Conservation (phyloP, 2,329 filamentous ascomycete genomes). For the Epichloe hybrida region DNA sequence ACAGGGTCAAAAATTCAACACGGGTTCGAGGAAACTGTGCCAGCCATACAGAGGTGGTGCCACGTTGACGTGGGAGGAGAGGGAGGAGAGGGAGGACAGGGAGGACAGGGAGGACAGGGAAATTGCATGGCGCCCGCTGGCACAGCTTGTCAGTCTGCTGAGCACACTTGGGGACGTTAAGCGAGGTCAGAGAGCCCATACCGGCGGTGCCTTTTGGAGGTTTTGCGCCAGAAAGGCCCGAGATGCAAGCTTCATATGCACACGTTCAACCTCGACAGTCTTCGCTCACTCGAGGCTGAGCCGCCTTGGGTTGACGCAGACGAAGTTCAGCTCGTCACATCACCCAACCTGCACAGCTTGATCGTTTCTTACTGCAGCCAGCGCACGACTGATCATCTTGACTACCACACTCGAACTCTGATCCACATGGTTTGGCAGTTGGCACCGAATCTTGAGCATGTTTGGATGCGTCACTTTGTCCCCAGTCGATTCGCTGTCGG, state of each 20-base stretch:
- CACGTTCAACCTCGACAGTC: neutral
- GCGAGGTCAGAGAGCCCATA: neutral
- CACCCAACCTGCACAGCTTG: neutral
- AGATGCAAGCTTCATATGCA: neutral
- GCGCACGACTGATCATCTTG: too few relatives aligned
- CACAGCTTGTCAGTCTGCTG: neutral
- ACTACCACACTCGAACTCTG: neutral
- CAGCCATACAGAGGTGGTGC: neutral
- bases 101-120: neutral
- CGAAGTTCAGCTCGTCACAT: neutral
- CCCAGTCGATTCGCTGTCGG: too few relatives aligned
- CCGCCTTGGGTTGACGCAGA: neutral
- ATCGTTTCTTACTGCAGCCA: neutral
- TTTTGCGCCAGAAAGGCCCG: neutral
- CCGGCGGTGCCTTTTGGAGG: neutral
- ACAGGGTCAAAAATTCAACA: neutral
- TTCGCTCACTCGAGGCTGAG: neutral
- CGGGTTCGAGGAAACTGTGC: neutral
- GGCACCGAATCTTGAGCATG: neutral
- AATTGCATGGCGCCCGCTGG: neutral
- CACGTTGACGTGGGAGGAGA: neutral
- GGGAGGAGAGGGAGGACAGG: neutral
- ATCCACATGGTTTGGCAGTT: neutral
- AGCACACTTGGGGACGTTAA: neutral
- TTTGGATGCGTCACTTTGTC: neutral